Percentiles rank a stretch among this genome's conserved stretches.
Conservation (phyloP, 805 yeast genomes). For the Saccharomycopsis sp. region DNA sequence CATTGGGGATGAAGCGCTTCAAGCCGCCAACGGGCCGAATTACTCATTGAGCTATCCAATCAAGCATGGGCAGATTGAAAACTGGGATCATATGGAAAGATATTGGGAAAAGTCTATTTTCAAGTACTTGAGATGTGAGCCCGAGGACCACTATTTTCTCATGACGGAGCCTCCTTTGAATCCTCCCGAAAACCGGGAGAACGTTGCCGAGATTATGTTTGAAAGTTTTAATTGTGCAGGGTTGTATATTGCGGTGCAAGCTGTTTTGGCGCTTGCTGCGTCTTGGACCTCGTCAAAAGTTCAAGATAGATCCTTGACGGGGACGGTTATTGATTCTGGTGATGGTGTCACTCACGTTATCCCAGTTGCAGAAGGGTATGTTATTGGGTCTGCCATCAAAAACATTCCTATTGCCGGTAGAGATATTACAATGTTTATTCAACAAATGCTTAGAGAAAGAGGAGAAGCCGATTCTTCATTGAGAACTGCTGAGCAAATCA, state of each 20-base stretch:
- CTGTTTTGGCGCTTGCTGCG: constrained; percentile 96
- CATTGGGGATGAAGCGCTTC: constrained; percentile 92
- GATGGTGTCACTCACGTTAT: constrained; percentile 99
- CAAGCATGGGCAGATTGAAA: constrained; percentile 95
- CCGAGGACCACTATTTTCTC: constrained; percentile 94
- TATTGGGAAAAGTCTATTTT: constrained; percentile 97
- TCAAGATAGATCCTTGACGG: constrained; percentile 89
- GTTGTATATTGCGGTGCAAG: constrained; percentile 96
- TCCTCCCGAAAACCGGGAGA: constrained; percentile 99
- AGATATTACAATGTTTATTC: constrained; percentile 91
- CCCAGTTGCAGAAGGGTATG: constrained; percentile 99
- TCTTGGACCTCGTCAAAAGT: constrained; percentile 98
- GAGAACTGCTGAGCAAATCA: constrained; percentile 93
- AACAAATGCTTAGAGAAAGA: constrained; percentile 87
- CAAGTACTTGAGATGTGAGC: constrained; percentile 94
- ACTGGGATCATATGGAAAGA: constrained; percentile 99
- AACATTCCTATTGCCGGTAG: constrained; percentile 98
- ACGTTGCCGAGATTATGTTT: constrained; percentile 97
- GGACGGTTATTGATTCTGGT: constrained; percentile 97
- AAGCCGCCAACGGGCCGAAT: constrained; percentile 84
- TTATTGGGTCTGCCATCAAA: constrained; percentile 93
- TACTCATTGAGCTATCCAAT: constrained; percentile 88
- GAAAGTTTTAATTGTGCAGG: constrained; percentile 99
- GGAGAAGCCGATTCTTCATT: constrained; percentile 91
- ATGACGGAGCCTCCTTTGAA: constrained; percentile 97